Evolutionary conservation across 75 land plant species (phyloP), one percentile per base, ranked within the genome.

Genomic region (Pinus albicaulis): DNA sequence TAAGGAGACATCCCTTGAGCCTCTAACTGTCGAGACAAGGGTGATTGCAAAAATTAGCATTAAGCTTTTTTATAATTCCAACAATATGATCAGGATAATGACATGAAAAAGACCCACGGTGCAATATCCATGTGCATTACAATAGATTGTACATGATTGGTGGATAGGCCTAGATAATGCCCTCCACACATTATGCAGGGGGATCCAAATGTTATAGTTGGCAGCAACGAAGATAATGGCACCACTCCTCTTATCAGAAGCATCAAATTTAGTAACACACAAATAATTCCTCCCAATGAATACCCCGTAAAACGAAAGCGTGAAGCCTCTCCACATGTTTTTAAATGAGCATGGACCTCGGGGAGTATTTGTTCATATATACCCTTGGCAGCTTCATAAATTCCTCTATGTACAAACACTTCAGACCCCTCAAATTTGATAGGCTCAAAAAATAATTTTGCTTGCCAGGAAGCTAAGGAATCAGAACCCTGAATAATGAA

Each of bases 401-500:
- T 91, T 15, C 99, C 99, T 73, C 89, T 82, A 62, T 96, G 99
- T 1, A 93, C 99, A 64, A 85, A 79, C 8, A 91, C 86, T 57
- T 89, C 93, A 4, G 83, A 55, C 48, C 86, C 97, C 91, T 96
- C 99, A 83, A 96, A 93, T 56, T 87, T 77, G 58, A 84, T 78
- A 3, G 99, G 97, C 75, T 96, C 97, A 73, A 96, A 96, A 13
- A 86, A 86, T 2, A 96, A 80, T 80, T 93, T 93, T 24, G 97
- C 93, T 82, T 96, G 92, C 97, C 97, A 96, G 24, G 99, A 96
- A 14, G 97, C 94, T 56, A 93, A 68, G 22, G 97, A 85, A 52
- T 92, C 99, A 4, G 99, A 93, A 5, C 99, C 99, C 97, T 93
- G 93, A 81, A 91, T 91, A 15, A 82, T 81, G 77, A 96, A 96